Evolutionary conservation across 2,329 filamentous ascomycete genomes (phyloP), one percentile per base, ranked within the genome.

Genomic region (Teratosphaeria viscida): DNA sequence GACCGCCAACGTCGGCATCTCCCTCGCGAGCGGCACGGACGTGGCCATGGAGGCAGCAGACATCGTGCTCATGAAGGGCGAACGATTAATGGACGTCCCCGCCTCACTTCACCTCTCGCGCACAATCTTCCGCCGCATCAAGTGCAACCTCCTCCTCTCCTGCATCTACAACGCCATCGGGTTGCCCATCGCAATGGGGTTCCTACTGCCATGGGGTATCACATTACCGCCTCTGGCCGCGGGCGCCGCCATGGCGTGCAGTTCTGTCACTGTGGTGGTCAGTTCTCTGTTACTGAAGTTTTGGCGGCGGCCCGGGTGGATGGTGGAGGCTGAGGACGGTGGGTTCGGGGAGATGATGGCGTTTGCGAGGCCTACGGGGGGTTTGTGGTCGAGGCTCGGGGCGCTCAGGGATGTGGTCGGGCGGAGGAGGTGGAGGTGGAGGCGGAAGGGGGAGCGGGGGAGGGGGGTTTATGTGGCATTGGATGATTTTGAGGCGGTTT

Each of bases 41-140:
- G 92, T 99, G 1, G 94, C 94, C 56, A 95, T 99, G 85, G 94
- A 97, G 76, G 94, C 94, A 0, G 94, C 94, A 0, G 91, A 96
- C 68, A 85, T 99, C 19, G 94, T 99, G 16, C 85, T 99, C 58
- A 99, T 99, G 92, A 86, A 88, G 2, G 89, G 90, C 0, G 88
- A 91, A 63, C 88, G 96, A 68, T 82, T 99, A 3, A 89, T 97
- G 78, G 89, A 92, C 67, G 90, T 99, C n/a, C 89, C 94, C 0
- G 88, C 90, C 0, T 86, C 89, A 14, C 82, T 99, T 12, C 81
- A 90, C 66, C 85, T 99, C 11, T 87, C 90, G 23, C 85, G 87
- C 52, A 84, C 83, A 39, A 96, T 97, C 71, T 97, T 99, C 80
- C 81, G 79, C 59, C 86, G 94, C 65, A 99, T 99, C 79, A 95